Evolutionary conservation across 2,329 filamentous ascomycete genomes (phyloP).

Genomic region (Cyphellophora europaea): DNA sequence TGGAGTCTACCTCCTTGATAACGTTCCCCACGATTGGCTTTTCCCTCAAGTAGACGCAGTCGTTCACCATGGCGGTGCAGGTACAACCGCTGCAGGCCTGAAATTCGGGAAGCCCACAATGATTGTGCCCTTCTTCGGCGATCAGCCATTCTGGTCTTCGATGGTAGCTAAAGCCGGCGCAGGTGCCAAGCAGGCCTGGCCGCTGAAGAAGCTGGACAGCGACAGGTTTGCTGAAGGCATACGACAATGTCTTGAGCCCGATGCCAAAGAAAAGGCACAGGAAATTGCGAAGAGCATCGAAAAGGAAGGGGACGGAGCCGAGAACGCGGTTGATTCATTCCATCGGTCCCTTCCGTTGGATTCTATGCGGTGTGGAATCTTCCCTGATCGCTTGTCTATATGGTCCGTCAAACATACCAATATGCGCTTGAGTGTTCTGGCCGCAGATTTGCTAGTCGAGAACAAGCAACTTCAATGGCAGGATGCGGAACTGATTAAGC

Average conservation of each 20-base stretch:
- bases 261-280: conserved; percentile 23
- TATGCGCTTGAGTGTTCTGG: conserved; percentile 41
- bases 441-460: conserved; percentile 44
- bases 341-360: conserved; percentile 27
- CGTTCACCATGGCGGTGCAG: conserved; percentile 28
- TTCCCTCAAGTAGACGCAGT: conserved; percentile 27
- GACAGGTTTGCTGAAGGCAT: conserved; percentile 29
- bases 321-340: conserved; percentile 32
- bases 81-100: conserved; percentile 28
- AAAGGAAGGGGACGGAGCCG: conserved; percentile 28
- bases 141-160: conserved; percentile 37
- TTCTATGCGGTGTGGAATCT: conserved; percentile 26
- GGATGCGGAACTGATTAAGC: conserved; percentile 37
- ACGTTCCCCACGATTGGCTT: conserved; percentile 30
- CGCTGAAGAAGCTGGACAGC: conserved; percentile 25
- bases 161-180: conserved; percentile 34
- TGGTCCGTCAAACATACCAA: conserved; percentile 42
- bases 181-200: conserved; percentile 28
- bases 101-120: conserved; percentile 27
- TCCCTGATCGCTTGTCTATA: conserved; percentile 39
- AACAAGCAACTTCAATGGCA: conserved; percentile 43
- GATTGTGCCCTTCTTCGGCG: conserved; percentile 34
- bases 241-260: conserved; percentile 23
- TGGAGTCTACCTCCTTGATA: conserved; percentile 25
- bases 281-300: conserved; percentile 27